These are phyloP conservation scores for Saraca asoca DNA, from an alignment of 331 rosid genomes.

Conservation along the genomic window DNA sequence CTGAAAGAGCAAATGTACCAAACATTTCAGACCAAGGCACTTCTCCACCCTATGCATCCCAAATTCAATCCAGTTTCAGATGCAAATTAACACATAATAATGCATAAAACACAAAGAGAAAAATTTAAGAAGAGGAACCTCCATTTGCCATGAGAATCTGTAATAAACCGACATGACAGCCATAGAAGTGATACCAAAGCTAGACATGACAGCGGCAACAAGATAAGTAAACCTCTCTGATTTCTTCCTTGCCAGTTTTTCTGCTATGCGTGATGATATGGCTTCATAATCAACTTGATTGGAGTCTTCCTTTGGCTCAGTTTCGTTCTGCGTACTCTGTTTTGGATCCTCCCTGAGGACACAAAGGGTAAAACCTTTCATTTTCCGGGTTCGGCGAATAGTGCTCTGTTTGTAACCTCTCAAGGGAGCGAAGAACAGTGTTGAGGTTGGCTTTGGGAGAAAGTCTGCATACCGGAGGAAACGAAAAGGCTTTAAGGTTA, in stretches of 20 bases:
- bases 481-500: constrained; percentile 53
- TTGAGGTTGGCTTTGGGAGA: constrained; percentile 40
- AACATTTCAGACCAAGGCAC: constrained; percentile 80
- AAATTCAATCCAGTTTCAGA: constrained; percentile 31
- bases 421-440: constrained; percentile 41
- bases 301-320: constrained; percentile 16
- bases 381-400: constrained; percentile 37
- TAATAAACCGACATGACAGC: constrained; percentile 76
- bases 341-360: constrained; percentile 74
- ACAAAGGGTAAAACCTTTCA: constrained; percentile 51
- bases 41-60: constrained; percentile 62
- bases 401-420: constrained; percentile 32
- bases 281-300: constrained; percentile 31
- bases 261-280: constrained; percentile 47
- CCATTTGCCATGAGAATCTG: constrained; percentile 89
- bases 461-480: constrained; percentile 36
- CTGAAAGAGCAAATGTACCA: constrained; percentile 83
- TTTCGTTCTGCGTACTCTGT: constrained; percentile 38
- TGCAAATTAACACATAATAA: not conserved
- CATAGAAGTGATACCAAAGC: constrained; percentile 82
- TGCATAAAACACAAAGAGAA: not conserved
- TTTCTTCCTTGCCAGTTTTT: constrained; percentile 61
- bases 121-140: constrained; percentile 37
- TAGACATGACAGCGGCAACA: constrained; percentile 81
- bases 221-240: constrained; percentile 77